A percentile compares a stretch with the other conserved stretches of the same genome.
Evolutionary conservation across 163 green algal genomes (phyloP).

Genomic region (Coccomyxa subellipsoidea): DNA sequence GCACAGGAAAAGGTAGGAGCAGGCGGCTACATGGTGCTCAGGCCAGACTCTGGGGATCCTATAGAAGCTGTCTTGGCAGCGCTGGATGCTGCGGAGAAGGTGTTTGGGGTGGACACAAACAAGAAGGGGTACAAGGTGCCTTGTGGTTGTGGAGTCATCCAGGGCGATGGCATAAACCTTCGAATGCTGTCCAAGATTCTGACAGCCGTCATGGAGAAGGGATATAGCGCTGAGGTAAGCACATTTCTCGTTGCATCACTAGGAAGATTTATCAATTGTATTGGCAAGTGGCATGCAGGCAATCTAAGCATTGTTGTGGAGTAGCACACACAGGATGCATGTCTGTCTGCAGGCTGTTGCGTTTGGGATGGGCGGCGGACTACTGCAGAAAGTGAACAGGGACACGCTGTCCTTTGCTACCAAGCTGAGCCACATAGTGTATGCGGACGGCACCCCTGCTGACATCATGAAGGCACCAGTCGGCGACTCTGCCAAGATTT

Average conservation of each 20-base stretch:
- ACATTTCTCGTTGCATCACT: too few relatives aligned
- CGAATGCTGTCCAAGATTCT: conserved; percentile 54
- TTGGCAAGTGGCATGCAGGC: too few relatives aligned
- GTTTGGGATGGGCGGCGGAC: conserved; percentile 89
- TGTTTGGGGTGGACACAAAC: conserved; percentile 82
- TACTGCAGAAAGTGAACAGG: conserved; percentile 84
- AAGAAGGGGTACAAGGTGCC: conserved; percentile 77
- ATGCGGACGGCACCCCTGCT: conserved; percentile 50
- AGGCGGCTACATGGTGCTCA: conserved; percentile 82
- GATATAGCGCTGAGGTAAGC: conserved; percentile 64
- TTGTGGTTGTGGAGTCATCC: conserved; percentile 74
- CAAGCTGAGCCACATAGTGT: conserved; percentile 85
- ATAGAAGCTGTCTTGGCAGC: conserved; percentile 76
- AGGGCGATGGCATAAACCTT: conserved; percentile 71
- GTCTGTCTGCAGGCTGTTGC: conserved; percentile 52
- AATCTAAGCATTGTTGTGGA: too few relatives aligned
- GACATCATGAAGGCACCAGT: conserved; percentile 87
- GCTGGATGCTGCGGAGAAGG: conserved; percentile 53
- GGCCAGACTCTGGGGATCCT: conserved; percentile 77
- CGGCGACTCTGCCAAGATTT: conserved; percentile 71
- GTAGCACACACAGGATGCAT: too few relatives aligned
- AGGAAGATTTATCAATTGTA: too few relatives aligned
- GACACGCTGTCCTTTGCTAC: conserved; percentile 91
- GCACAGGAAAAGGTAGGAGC: conserved; percentile 50
- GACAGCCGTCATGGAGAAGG: conserved; percentile 53